Base-by-base conservation (phyloP, 2,329 filamentous ascomycete genomes). In the Trichophyton rubrum region DNA sequence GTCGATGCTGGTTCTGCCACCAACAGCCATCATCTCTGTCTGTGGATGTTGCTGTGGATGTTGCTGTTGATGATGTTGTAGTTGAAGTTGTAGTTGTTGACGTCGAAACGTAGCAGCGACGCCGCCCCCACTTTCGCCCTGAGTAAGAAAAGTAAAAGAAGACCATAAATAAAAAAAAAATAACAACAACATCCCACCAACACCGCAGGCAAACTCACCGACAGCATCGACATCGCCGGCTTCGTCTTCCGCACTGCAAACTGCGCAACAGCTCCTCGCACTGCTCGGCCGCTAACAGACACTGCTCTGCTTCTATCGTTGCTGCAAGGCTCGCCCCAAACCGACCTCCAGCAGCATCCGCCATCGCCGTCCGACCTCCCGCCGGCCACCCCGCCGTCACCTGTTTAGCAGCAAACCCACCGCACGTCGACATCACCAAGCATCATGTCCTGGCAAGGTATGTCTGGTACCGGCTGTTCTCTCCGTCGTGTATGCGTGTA, bases 401-500 rank as follows among this genome's bases (percentile, higher is more conserved):
- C 35, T 45, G 47, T 56, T 27, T 8, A 22, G 43, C 47, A 38
- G 33, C 33, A 38, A 33, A 38, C 8, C 3, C n/a, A 30, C 17
- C 22, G 24, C 43, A 47, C 40, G 20, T 43, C 3, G 15, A 2
- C 30, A 55, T 38, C 49, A 35, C 49, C 47, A 22, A 40, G 30
- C 58, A 66, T 62, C 58, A 71, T 71, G 68, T 70, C 69, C 64
- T 72, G 70, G 70, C 85, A 89, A 86, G 83, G 86, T 88, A 74
- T 67, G 74, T 70, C 56, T 33, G 61, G 6, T 11, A 13, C 11
- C 33, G 11, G 33, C 33, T 11, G 62, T 61, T 56, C 43, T 27
- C 30, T 40, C 38, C 45, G n/a, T 53, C 65, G 59, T 49, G 51
- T 55, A 61, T 55, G 59, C 11, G n/a, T 24, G 33, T 24, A 24